These are phyloP conservation scores for Asterophora parasitica DNA, from an alignment of 768 basidiomycete species.

Conservation along the genomic window DNA sequence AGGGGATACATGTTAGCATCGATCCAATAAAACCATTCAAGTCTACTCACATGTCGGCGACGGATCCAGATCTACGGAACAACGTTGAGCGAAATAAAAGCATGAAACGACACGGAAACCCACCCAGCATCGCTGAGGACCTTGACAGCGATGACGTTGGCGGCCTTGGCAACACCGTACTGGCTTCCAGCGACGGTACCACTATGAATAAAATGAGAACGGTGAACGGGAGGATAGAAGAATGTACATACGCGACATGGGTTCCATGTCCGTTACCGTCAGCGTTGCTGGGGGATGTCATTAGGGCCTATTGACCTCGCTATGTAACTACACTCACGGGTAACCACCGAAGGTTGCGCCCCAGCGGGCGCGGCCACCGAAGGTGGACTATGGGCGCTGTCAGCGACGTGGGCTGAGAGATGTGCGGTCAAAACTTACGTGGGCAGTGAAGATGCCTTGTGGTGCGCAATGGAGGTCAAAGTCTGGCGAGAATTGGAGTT, in stretches of 20 bases:
- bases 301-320: too few species aligned
- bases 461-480: background rate
- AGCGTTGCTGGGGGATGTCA: background rate
- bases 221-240: background rate
- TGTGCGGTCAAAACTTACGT: background rate
- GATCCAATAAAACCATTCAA: background rate
- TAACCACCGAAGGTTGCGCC: slow-evolving; percentile 32
- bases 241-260: slow-evolving; percentile 27
- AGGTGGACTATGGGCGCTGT: slow-evolving; percentile 24
- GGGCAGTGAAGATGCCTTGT: slow-evolving; percentile 4
- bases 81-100: background rate
- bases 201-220: slow-evolving; percentile 6
- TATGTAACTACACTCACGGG: background rate
- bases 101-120: background rate
- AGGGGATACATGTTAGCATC: background rate
- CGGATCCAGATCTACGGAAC: slow-evolving; percentile 5
- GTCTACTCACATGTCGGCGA: slow-evolving; percentile 9
- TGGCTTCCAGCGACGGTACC: slow-evolving; percentile 30
- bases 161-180: slow-evolving; percentile 30
- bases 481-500: background rate
- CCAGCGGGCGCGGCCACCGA: slow-evolving; percentile 39
- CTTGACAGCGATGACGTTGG: slow-evolving; percentile 12
- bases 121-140: slow-evolving; percentile 1
- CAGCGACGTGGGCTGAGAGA: background rate
- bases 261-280: slow-evolving; percentile 44